Evolutionary conservation across 179 eudicot genomes (phyloP).

Genomic region (Vitellaria paradoxa): DNA sequence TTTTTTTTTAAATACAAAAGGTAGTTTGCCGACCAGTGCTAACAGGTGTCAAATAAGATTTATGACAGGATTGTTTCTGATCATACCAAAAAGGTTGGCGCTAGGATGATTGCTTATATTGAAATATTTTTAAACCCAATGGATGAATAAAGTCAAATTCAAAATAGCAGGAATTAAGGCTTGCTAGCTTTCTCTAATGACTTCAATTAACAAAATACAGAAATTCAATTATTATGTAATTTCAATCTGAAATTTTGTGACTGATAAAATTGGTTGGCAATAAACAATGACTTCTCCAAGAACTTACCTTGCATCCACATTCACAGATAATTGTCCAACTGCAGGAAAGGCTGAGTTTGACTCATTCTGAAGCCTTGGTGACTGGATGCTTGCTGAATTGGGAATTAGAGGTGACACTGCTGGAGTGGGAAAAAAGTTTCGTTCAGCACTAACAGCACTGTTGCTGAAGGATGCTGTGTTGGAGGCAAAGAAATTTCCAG

Average conservation of each 20-base stretch:
- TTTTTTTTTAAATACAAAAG: too few relatives aligned
- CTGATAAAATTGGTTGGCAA: neutral
- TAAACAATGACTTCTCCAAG: too few relatives aligned
- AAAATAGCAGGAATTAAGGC: neutral
- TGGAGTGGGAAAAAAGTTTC: slow-evolving; percentile 28
- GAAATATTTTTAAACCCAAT: neutral
- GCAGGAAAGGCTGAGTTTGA: slow-evolving; percentile 22
- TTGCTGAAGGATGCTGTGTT: slow-evolving; percentile 32
- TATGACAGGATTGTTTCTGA: neutral
- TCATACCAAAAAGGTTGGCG: neutral
- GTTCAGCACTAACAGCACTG: slow-evolving; percentile 26
- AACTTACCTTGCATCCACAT: slow-evolving; percentile 2
- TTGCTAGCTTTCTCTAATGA: neutral
- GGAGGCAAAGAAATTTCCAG: slow-evolving; percentile 36
- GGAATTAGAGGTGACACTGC: slow-evolving; percentile 34
- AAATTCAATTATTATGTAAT: neutral
- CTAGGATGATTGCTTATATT: neutral
- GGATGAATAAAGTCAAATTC: too few relatives aligned
- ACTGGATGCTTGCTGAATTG: slow-evolving; percentile 31
- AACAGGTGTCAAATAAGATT: too few relatives aligned
- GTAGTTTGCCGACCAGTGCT: too few relatives aligned
- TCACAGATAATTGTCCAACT: slow-evolving; percentile 25
- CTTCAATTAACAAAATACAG: neutral
- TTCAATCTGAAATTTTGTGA: neutral
- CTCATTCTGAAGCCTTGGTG: slow-evolving; percentile 28